Conservation (phyloP, 2,329 filamentous ascomycete species). For the Pseudogymnoascus sp. region DNA sequence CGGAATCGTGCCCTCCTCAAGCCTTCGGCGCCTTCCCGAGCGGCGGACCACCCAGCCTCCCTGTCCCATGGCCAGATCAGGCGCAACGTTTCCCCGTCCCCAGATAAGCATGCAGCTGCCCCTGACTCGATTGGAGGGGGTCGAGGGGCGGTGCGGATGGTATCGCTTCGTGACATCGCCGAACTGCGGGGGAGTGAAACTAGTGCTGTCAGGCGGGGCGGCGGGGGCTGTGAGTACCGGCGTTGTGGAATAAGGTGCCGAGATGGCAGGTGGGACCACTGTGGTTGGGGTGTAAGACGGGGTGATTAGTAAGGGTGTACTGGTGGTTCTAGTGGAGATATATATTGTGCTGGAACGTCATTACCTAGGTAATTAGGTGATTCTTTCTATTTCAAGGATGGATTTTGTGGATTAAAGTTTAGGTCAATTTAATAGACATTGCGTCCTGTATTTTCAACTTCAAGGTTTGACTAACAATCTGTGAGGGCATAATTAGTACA, state of each 20-base stretch:
- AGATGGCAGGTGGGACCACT: neutral
- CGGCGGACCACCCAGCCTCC: neutral
- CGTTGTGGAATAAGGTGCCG: neutral
- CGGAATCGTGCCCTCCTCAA: neutral
- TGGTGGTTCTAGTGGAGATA: neutral
- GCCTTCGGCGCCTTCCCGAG: neutral
- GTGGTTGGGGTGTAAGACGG: neutral
- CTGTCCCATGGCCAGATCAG: neutral
- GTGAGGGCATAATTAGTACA: no score
- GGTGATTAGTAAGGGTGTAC: neutral
- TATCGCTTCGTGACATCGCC: neutral
- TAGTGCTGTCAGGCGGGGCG: neutral
- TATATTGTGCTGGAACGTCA: neutral
- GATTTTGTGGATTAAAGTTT: neutral
- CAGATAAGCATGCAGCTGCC: neutral
- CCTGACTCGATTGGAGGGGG: neutral
- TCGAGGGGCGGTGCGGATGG: neutral
- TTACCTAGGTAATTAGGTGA: no score
- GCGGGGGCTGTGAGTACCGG: neutral
- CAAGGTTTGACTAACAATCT: neutral
- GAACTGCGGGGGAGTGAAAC: neutral
- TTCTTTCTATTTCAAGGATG: neutral
- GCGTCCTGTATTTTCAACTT: neutral
- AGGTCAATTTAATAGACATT: neutral
- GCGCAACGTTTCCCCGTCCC: neutral